A percentile compares a stretch with the other conserved stretches of the same genome.
Conservation (phyloP, 1,284 basidiomycete genomes). For the Mycosarcoma mackinlayi region DNA sequence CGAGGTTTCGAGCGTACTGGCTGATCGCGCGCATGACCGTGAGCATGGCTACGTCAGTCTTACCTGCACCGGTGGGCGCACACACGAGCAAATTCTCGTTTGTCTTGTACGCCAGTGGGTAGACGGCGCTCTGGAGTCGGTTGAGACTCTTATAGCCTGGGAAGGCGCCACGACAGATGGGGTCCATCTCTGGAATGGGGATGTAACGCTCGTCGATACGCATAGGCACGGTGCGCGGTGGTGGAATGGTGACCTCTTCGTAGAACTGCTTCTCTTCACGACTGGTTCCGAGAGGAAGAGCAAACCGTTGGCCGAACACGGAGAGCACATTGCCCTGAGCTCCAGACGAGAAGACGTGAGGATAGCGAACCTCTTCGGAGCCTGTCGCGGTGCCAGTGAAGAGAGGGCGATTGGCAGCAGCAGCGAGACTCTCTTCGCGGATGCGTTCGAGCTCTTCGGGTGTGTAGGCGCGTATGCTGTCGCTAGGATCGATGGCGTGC, state of each 20-base stretch:
- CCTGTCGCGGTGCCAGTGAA: constrained; percentile 74
- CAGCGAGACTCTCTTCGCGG: constrained; percentile 76
- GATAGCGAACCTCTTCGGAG: constrained; percentile 75
- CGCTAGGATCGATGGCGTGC: constrained; percentile 14
- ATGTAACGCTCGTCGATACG: constrained; percentile 80
- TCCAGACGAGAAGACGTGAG: constrained; percentile 87
- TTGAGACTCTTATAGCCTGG: constrained; percentile 88
- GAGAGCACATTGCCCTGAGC: constrained; percentile 79
- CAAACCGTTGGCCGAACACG: constrained; percentile 78
- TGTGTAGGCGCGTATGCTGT: constrained; percentile 70
- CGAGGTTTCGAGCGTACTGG: constrained; percentile 78
- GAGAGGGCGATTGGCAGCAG: constrained; percentile 77
- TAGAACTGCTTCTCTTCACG: constrained; percentile 73
- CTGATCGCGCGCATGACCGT: constrained; percentile 87
- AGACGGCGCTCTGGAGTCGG: constrained; percentile 94
- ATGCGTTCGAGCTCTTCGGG: constrained; percentile 75
- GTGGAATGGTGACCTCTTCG: constrained; percentile 88
- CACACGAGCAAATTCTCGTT: constrained; percentile 95
- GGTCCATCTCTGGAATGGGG: constrained; percentile 79
- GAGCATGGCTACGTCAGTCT: constrained; percentile 98
- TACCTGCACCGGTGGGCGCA: constrained; percentile 73
- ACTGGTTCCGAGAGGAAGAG: constrained; percentile 85
- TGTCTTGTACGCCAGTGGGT: constrained; percentile 88
- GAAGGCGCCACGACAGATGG: constrained; percentile 86
- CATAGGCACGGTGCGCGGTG: constrained; percentile 82